Evolutionary conservation across 805 yeast genomes (phyloP), one percentile per base, ranked within the genome.

Genomic region (Saccharomycopsis olivae): DNA sequence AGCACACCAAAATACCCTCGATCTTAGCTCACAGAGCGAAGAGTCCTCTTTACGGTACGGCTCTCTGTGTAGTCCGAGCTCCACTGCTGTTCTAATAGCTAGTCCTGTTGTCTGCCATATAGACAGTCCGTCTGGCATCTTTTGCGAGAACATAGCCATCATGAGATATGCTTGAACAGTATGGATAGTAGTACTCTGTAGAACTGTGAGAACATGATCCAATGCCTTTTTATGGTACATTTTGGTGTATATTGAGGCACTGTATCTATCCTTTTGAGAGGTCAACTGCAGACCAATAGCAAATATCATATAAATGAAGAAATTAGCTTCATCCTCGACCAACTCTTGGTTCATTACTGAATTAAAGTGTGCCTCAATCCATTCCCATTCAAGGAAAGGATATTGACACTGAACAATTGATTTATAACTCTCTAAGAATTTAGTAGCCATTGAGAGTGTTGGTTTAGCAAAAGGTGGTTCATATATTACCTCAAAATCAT

Each of bases 1-100:
- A 3, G 61, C 61, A 40, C 56, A 55, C 64, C 64, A 60, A 40
- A 60, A 59, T 5, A 60, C 47, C 20, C 62, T 43, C 6, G 14
- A 15, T 16, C 13, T 15, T 4, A 30, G 20, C 5, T 30, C 20
- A 10, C 14, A 5, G 14, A 9, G 30, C 8, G 30, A 13, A 10
- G 6, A 6, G 14, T 28, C n/a, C 8, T 51, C 47, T 35, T 51
- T 51, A 35, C 58, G 39, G 29, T 48, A 55, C 1, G 59, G 56
- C 27, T 49, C 49, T 35, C 60, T 46, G 33, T 60, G 64, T 2
- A 59, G 49, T 0, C 62, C 62, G 17, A 59, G 40, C 3, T 52
- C 56, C 10, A 54, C 59, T 1, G 59, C 52, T 3, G 58, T 51
- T 30, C 63, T 40, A 3, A 58, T 55, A 3, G 61, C 61, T 5